These are phyloP conservation scores for Didymosphaeria variabile DNA, from an alignment of 2,329 filamentous ascomycete genomes.

Conservation along the genomic window DNA sequence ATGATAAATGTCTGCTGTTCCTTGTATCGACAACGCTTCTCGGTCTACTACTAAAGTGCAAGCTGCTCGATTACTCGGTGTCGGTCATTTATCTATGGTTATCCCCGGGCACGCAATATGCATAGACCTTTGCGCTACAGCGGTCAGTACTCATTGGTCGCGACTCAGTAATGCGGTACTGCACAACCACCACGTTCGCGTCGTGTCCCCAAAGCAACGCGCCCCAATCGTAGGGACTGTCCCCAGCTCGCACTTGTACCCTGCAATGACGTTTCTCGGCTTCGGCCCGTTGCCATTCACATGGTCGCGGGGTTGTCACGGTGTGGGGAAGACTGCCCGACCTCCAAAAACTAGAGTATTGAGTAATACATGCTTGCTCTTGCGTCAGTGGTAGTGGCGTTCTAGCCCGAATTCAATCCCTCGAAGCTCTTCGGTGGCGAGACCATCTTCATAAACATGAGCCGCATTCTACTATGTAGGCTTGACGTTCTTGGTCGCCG, in stretches of 20 bases:
- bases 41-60: neutral
- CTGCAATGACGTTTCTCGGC: conserved; percentile 10
- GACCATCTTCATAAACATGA: neutral
- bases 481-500: neutral
- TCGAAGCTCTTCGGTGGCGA: conserved; percentile 1
- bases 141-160: conserved; percentile 1
- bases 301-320: neutral
- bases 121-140: conserved; percentile 19
- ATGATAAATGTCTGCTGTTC: neutral
- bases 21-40: neutral
- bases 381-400: neutral
- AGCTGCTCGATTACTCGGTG: neutral
- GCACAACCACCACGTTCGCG: neutral
- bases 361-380: conserved; percentile 6
- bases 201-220: neutral
- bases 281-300: neutral
- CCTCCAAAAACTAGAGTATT: neutral
- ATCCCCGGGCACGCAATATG: conserved; percentile 24
- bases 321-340: neutral
- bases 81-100: conserved; percentile 4
- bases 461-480: neutral
- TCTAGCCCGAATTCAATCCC: neutral
- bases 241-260: conserved; percentile 2
- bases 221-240: neutral
- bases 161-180: neutral